phyloP scores from a whole-genome alignment of 257 asterid genomes.

The Petunia axillaris region DNA sequence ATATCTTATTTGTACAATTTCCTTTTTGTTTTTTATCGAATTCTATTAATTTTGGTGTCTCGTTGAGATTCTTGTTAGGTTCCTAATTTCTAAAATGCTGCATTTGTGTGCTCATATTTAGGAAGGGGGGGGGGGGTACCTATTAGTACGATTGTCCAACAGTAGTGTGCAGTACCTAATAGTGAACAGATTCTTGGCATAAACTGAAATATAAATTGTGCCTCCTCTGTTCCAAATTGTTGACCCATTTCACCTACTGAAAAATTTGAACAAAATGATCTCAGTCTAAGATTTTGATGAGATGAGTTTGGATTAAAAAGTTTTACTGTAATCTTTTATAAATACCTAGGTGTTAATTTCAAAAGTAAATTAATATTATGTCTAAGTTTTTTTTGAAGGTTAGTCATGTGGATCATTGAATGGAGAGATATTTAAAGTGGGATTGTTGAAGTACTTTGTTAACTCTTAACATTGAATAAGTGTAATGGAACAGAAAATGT shows the following conservation, averaged over 20 bases:
- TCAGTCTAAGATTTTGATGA: neutral
- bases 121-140: neutral
- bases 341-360: no score
- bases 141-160: neutral
- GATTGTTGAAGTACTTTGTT: no score
- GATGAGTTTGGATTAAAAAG: neutral
- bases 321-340: neutral
- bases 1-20: neutral
- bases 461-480: no score
- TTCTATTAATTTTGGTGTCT: neutral
- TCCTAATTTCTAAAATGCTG: conserved; percentile 13
- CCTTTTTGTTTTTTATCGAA: neutral
- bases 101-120: conserved; percentile 10
- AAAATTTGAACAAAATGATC: neutral
- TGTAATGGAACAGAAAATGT: no score
- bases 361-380: no score
- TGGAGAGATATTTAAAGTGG: no score
- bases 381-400: no score
- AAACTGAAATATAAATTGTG: neutral
- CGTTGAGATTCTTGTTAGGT: neutral
- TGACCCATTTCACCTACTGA: neutral
- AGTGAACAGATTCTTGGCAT: neutral
- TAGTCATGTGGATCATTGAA: no score
- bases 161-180: conserved; percentile 1
- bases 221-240: neutral